phyloP scores from a whole-genome alignment of 169 alveolate genomes.

The Cryptosporidium sp. region DNA sequence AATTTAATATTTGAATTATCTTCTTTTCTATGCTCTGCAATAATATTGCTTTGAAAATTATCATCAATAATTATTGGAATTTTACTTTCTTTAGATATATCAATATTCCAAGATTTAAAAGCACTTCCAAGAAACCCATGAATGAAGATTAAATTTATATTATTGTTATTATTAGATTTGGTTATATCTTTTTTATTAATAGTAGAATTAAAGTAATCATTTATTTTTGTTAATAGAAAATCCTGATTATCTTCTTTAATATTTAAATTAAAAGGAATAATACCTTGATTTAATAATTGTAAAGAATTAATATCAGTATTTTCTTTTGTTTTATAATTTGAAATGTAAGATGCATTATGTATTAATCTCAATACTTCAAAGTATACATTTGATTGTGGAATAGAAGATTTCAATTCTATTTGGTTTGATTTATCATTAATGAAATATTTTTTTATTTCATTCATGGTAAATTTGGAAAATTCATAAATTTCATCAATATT shows the following conservation, averaged over 20 bases:
- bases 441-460: conserved; percentile 5
- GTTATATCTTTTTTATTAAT: neutral
- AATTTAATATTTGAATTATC: conserved; percentile 7
- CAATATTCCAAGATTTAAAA: conserved; percentile 67
- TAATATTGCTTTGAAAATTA: neutral
- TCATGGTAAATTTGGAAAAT: conserved; percentile 2
- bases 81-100: conserved; percentile 29
- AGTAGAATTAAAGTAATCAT: neutral
- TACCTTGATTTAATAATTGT: conserved; percentile 24
- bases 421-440: neutral
- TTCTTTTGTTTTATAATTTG: neutral
- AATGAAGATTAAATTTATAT: conserved; percentile 40
- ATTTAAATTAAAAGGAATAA: conserved; percentile 30
- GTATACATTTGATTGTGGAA: conserved; percentile 41
- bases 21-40: neutral
- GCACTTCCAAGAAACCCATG: conserved; percentile 76
- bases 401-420: neutral
- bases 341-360: conserved; percentile 25
- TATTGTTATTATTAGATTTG: neutral
- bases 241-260: neutral
- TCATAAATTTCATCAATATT: conserved; percentile 3
- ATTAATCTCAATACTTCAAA: conserved; percentile 55
- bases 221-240: neutral
- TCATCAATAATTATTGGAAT: conserved; percentile 13
- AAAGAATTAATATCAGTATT: conserved; percentile 1